Percentiles rank a stretch among this genome's conserved stretches.
phyloP scores from a whole-genome alignment of 371 early-diverging fungal genomes.

The Fennellomyces sp. region DNA sequence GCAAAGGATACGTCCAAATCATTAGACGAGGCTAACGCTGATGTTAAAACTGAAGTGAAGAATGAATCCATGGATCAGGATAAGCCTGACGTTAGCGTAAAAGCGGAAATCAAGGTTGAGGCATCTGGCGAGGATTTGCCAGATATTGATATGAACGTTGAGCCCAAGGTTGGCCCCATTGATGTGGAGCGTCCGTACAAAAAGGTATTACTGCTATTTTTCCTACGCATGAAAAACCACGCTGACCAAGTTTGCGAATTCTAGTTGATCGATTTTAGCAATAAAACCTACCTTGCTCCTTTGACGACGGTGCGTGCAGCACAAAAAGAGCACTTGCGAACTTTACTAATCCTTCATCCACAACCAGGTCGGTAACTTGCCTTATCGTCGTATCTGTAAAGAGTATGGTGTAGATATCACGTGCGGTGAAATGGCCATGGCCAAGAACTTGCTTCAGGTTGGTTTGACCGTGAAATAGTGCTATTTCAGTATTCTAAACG shows the following conservation, averaged over 20 bases:
- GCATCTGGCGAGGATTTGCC: conserved; percentile 16
- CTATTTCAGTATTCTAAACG: too few relatives aligned
- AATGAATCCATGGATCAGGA: conserved; percentile 6
- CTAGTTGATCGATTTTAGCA: conserved; percentile 76
- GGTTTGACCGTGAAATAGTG: neutral
- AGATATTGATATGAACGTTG: conserved; percentile 14
- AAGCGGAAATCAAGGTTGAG: conserved; percentile 24
- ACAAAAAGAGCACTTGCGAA: too few relatives aligned
- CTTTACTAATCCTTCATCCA: neutral
- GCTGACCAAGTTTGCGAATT: too few relatives aligned
- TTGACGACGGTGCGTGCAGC: conserved; percentile 76
- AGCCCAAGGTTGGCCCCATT: conserved; percentile 43
- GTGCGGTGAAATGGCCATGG: conserved; percentile 96
- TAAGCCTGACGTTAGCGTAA: conserved; percentile 17
- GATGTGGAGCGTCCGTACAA: conserved; percentile 32
- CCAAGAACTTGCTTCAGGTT: conserved; percentile 64
- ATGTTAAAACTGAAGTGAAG: too few relatives aligned
- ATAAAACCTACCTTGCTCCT: conserved; percentile 95
- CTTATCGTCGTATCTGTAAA: conserved; percentile 94
- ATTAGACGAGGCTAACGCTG: neutral
- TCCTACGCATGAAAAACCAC: neutral
- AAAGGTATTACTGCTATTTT: conserved; percentile 22
- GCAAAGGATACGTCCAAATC: too few relatives aligned
- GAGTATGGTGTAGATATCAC: conserved; percentile 95
- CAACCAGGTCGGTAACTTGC: conserved; percentile 88